Conservation (phyloP, 306 rosid species). For the Calophaca sinica region DNA sequence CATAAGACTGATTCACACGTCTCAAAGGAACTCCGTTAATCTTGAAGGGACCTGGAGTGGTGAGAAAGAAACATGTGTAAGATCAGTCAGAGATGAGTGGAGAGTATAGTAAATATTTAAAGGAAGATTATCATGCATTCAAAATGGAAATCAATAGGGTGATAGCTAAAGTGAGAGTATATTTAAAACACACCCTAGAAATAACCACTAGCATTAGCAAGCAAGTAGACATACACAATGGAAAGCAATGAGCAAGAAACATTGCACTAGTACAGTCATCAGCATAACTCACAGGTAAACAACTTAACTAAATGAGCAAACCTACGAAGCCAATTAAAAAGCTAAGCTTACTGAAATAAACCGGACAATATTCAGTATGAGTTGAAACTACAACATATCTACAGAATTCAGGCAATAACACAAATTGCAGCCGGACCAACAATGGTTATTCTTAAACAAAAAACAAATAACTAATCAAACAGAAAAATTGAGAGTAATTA, state of each 20-base stretch:
- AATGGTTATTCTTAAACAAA: not conserved
- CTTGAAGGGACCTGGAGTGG: slow-evolving; percentile 65
- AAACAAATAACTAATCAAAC: not conserved
- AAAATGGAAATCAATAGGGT: not conserved
- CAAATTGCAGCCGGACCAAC: not conserved
- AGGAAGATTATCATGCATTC: not conserved
- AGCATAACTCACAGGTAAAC: not conserved
- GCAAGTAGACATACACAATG: not conserved
- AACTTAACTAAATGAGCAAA: no score
- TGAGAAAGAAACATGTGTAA: not conserved
- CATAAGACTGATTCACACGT: slow-evolving; percentile 68
- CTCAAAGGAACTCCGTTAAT: slow-evolving; percentile 75
- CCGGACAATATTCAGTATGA: not conserved
- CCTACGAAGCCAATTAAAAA: no score
- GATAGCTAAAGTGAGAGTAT: not conserved
- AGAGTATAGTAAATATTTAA: not conserved
- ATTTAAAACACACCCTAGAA: not conserved
- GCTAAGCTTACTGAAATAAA: no score
- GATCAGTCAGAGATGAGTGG: not conserved
- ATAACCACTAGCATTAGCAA: not conserved
- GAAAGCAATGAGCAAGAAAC: not conserved
- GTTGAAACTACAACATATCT: not conserved
- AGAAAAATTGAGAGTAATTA: slow-evolving; percentile 18
- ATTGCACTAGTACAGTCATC: no score
- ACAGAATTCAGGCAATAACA: not conserved